Conservation (phyloP, 768 basidiomycete genomes). For the Pulveroboletus sp. region DNA sequence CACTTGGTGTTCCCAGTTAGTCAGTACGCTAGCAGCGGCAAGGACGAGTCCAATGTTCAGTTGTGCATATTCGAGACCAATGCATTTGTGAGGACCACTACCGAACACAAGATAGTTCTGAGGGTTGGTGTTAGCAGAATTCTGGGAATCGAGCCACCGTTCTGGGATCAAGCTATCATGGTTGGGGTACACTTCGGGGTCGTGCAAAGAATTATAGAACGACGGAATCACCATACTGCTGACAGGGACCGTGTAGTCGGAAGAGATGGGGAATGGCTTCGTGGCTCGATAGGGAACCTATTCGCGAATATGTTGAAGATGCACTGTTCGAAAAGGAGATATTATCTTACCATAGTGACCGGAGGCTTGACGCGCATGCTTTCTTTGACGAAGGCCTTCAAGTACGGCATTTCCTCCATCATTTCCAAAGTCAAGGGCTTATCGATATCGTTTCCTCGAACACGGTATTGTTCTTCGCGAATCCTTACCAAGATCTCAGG, state of each 20-base stretch:
- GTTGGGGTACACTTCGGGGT: constrained; percentile 81
- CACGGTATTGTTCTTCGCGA: constrained; percentile 83
- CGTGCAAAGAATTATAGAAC: constrained; percentile 91
- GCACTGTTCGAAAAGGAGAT: background rate
- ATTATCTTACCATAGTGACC: constrained; percentile 79
- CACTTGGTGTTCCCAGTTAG: constrained; percentile 85
- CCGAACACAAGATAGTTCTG: constrained; percentile 97
- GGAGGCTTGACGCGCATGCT: constrained; percentile 89
- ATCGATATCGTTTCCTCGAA: constrained; percentile 76
- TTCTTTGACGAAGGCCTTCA: constrained; percentile 92
- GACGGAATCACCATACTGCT: constrained; percentile 94
- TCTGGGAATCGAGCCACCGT: constrained; percentile 86
- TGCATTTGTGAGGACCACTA: constrained; percentile 88
- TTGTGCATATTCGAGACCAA: constrained; percentile 88
- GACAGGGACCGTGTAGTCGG: constrained; percentile 89
- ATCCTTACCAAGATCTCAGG: constrained; percentile 88
- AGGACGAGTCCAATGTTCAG: constrained; percentile 88
- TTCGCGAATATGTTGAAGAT: constrained; percentile 11
- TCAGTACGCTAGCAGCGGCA: constrained; percentile 73
- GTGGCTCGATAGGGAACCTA: constrained; percentile 92
- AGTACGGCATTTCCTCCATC: constrained; percentile 90
- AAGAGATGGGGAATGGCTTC: constrained; percentile 87
- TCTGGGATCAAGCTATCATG: constrained; percentile 85
- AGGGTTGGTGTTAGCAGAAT: constrained; percentile 77
- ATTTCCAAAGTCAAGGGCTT: constrained; percentile 81